Evolutionary conservation across 2,329 filamentous ascomycete species (phyloP), one percentile per base, ranked within the genome.

Genomic region (Myriosclerotinia duriaeana): DNA sequence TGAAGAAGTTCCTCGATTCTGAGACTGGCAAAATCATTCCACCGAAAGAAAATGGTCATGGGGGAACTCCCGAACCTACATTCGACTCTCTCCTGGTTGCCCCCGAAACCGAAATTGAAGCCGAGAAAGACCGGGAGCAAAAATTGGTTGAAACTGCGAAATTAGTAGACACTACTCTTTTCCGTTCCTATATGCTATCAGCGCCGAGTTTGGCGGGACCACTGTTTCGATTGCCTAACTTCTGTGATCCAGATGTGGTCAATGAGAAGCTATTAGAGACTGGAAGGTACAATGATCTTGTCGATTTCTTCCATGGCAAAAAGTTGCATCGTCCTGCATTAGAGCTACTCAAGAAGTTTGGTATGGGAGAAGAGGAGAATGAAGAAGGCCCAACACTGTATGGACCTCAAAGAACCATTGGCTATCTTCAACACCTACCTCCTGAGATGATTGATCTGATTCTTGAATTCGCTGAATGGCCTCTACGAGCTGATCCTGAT

Each of bases 301-400:
- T 99, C n/a, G 94, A 98, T 77, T 99, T 99, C 76, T 88, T 98
- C 72, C 92, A 96, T 74, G 95, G 95, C 70, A 99, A 99, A 80
- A 93, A 90, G 77, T 84, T 98, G 52, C 95, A 99, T 78, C 87
- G 89, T 22, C 89, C 96, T 74, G 94, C 95, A 0, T 80, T 99
- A 22, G 90, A 92, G 71, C 80, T 97, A 40, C 83, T 99, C 0
- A 85, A 87, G 72, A 90, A 89, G 70, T 97, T 97, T 72, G 94
- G 94, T 22, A 85, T 85, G 38, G 82, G 84, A 2, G 77, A 82
- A 38, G 78, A 80, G 67, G 80, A 81, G 12, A 80, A 84, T 66
- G 81, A 83, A 55, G 79, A 79, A 2, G 81, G 83, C 0, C 83
- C 83, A 2, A 77, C 78, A 5, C 83, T 99, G 8, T 89, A 90